Evolutionary conservation across 306 rosid species (phyloP), one percentile per base, ranked within the genome.

Genomic region (Sindora glabra): DNA sequence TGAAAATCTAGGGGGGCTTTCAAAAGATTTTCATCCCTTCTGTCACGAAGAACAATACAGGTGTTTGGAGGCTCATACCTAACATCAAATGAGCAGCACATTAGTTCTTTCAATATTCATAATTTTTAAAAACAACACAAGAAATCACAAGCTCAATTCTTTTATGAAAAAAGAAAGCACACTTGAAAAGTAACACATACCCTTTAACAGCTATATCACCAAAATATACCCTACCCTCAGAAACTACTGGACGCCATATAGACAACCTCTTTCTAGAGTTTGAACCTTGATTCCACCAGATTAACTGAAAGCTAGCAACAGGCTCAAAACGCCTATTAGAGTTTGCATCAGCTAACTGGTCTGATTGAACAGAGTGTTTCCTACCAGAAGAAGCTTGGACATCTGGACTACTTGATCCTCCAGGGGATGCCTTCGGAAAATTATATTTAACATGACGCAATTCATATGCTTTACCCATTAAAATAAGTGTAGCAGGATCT

Each of bases 41-140:
- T 62, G 48, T 86, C 88, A 78, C 76, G 86, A 73, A 89, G 88
- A 74, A 88, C 86, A 72, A 83, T 73, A 75, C 95, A 83, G 62
- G 81, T 65, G 75, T 82, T 89, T 70, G 99, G 99, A 56, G 84
- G 96, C 79, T 92, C 99, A 64, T 79, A 90, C 92, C 97, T 90
- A 14, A 67, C 26, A n/a, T n/a, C n/a, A n/a, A n/a, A n/a, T n/a
- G n/a, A n/a, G n/a, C n/a, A n/a, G n/a, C 47, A 49, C 39, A 57
- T 38, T 32, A 46, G 53, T 36, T 65, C 29, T n/a, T n/a, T n/a
- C n/a, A n/a, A n/a, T n/a, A 9, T 50, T 10, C 54, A 50, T 18
- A 48, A 36, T 63, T 62, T 67, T 41, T 40, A 56, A 30, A 47
- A 64, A 56, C 16, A 42, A 49, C 17, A 69, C 17, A 52, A 17